phyloP scores from a whole-genome alignment of 2,329 filamentous ascomycete genomes.

The Dothideomycetidae sp. region DNA sequence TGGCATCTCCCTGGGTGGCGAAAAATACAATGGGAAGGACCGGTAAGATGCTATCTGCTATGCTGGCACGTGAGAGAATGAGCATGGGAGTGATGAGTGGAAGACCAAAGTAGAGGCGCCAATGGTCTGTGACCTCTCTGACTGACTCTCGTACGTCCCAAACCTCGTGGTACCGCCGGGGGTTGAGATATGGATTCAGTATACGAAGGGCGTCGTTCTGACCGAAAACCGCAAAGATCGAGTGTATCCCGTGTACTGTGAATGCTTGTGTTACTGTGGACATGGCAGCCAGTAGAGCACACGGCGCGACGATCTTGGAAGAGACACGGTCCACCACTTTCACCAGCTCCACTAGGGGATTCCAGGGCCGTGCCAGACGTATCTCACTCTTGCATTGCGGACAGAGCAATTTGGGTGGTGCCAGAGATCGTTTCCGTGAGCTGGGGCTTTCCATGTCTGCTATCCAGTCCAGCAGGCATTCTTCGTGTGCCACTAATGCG shows the following conservation, averaged over 20 bases:
- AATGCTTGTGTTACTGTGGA: conserved; percentile 31
- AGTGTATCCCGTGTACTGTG: conserved; percentile 45
- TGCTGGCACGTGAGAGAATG: conserved; percentile 50
- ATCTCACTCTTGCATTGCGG: conserved; percentile 83
- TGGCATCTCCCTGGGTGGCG: conserved; percentile 36
- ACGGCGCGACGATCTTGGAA: conserved; percentile 48
- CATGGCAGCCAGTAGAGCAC: conserved; percentile 30
- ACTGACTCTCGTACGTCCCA: conserved; percentile 23
- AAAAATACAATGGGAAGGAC: conserved; percentile 49
- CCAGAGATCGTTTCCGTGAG: conserved; percentile 30
- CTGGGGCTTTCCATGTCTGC: conserved; percentile 64
- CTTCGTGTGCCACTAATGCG: conserved; percentile 78
- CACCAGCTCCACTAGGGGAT: conserved; percentile 54
- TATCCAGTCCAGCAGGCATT: conserved; percentile 82
- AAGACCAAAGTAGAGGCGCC: conserved; percentile 44
- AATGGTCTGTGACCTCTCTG: conserved; percentile 21
- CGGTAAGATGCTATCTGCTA: conserved; percentile 49
- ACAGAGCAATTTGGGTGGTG: conserved; percentile 53
- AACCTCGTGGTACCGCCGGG: conserved; percentile 16
- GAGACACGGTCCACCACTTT: conserved; percentile 44
- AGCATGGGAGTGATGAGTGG: conserved; percentile 55
- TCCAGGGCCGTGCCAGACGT: conserved; percentile 57
- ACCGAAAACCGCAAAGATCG: conserved; percentile 53
- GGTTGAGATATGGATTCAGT: conserved; percentile 28
- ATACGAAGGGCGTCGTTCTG: conserved; percentile 44